Conservation (phyloP, 2,329 filamentous ascomycete species). For the Dothideomycetidae sp. region DNA sequence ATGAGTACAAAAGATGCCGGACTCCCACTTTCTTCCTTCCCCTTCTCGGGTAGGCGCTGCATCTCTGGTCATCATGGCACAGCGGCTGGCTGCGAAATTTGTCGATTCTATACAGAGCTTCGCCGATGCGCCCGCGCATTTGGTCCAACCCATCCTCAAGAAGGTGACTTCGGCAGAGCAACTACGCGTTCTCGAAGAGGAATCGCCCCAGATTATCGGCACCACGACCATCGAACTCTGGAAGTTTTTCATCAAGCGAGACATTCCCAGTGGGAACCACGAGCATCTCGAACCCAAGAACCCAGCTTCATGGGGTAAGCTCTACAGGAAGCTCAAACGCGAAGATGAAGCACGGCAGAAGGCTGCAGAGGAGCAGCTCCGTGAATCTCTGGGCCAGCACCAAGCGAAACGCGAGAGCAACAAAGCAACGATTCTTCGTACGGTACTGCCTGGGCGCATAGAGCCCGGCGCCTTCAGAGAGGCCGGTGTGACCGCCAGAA, state of each 20-base stretch:
- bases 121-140: constrained; percentile 53
- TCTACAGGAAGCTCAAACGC: constrained; percentile 45
- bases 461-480: constrained; percentile 2
- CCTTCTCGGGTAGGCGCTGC: constrained; percentile 9
- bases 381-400: constrained; percentile 45
- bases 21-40: too few species aligned
- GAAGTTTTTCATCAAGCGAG: constrained; percentile 61
- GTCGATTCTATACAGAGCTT: constrained; percentile 47
- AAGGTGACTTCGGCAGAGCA: constrained; percentile 61
- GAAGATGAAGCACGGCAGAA: constrained; percentile 25
- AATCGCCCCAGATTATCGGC: constrained; percentile 61
- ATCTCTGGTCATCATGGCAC: constrained; percentile 27
- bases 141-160: constrained; percentile 53
- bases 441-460: constrained; percentile 12
- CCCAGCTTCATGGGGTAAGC: constrained; percentile 58
- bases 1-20: too few species aligned
- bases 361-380: constrained; percentile 20
- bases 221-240: constrained; percentile 55
- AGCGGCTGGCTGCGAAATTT: constrained; percentile 27
- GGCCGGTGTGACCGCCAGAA: not conserved
- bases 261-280: constrained; percentile 54
- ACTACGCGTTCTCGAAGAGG: constrained; percentile 55
- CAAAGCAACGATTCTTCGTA: constrained; percentile 27
- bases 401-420: constrained; percentile 42
- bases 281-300: constrained; percentile 52